Base-by-base conservation (phyloP, 2,329 filamentous ascomycete genomes). In the Salinomyces thailandicus region DNA sequence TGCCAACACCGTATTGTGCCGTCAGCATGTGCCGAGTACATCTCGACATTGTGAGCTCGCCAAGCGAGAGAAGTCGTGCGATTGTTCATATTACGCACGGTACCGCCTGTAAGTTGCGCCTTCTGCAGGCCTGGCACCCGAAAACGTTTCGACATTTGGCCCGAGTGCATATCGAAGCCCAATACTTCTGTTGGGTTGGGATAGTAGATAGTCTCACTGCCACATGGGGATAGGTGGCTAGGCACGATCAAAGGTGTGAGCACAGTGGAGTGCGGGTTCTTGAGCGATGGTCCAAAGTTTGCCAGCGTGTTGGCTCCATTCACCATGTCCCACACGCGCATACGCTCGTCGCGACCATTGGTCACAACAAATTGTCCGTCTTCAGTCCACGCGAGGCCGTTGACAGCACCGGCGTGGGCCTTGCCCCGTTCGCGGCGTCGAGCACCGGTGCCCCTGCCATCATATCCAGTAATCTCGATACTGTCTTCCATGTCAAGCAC, bases 231-330 rank as follows among this genome's bases (percentile, higher is more conserved):
- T 17, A 80, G 54, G 5, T 71, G 66, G 1, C 66, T 66, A 0
- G 86, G 85, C 72, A 77, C 46, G 64, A 71, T 36, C 44, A 71
- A 33, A 45, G 67, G 59, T 46, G 61, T 49, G 15, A 61, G 42
- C 4, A 59, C 53, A 3, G 63, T 62, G 2, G 63, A 59, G 6
- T 59, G 56, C 0, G 49, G 70, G 56, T 95, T 95, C 49, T 79
- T 80, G 27, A 95, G 71, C 18, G 78, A 71, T 1, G 87, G 83
- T 0, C 86, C 86, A 54, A 95, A 96, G 57, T 81, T 87, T 0
- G 82, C 83, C 5, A 95, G 73, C 0, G 84, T 93, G 58, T 96
- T 95, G 13, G 81, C 81, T 2, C 86, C 85, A 0, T 76, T 84
- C 0, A 69, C 69, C 2, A 82, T 75, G 54, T 94, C 74, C 89